These are phyloP conservation scores for Phytophthora rubi DNA, from an alignment of 352 stramenopile species.

Conservation along the genomic window DNA sequence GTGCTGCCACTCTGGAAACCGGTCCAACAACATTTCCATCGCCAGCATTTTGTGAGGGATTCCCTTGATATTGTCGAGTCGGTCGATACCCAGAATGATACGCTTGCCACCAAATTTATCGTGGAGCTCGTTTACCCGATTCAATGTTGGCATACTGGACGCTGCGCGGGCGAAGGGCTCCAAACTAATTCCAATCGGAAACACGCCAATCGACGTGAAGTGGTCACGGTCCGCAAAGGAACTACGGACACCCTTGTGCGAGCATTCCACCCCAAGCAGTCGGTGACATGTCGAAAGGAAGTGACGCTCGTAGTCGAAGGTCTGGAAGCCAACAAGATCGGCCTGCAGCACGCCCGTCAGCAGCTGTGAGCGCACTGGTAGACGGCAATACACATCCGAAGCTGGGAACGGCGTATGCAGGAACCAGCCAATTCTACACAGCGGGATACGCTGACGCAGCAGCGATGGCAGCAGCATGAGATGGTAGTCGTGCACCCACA, in stretches of 20 bases:
- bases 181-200: constrained; percentile 87
- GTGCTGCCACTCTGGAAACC: constrained; percentile 92
- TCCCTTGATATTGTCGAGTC: constrained; percentile 91
- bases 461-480: constrained; percentile 90
- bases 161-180: constrained; percentile 79
- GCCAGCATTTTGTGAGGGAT: constrained; percentile 90
- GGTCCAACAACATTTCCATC: constrained; percentile 86
- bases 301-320: constrained; percentile 91
- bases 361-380: constrained; percentile 81
- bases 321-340: constrained; percentile 89
- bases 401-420: constrained; percentile 90
- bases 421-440: constrained; percentile 87
- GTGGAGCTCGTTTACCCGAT: constrained; percentile 75
- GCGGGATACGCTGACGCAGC: constrained; percentile 75
- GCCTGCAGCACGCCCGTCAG: constrained; percentile 82
- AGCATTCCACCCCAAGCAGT: constrained; percentile 72
- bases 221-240: constrained; percentile 73
- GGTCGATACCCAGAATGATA: constrained; percentile 86
- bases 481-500: constrained; percentile 93
- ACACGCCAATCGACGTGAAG: constrained; percentile 89
- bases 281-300: constrained; percentile 87
- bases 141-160: constrained; percentile 59
- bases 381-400: constrained; percentile 85
- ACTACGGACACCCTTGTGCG: constrained; percentile 81
- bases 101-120: constrained; percentile 81